Conservation (phyloP, 176 grass and related monocot genomes). For the Triticum monococcum region DNA sequence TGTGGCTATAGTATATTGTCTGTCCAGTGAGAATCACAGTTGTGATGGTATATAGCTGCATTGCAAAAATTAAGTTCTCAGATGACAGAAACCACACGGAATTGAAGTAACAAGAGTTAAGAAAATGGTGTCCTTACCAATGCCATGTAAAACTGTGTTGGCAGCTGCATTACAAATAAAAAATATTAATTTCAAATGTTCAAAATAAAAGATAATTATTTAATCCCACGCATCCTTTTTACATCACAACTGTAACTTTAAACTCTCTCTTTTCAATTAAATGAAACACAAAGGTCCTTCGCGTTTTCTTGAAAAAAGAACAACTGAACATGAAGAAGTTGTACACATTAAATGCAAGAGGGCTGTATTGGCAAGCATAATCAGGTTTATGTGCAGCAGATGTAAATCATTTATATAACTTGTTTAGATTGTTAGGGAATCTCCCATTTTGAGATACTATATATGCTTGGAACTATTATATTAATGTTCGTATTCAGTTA, state of each 20-base stretch:
- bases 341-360: constrained; percentile 2
- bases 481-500: background rate
- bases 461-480: background rate
- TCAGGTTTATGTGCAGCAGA: background rate
- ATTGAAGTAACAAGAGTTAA: constrained; percentile 4
- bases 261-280: too few relatives aligned
- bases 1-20: constrained; percentile 73
- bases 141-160: constrained; percentile 93
- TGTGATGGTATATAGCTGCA: constrained; percentile 91
- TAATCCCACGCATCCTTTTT: background rate
- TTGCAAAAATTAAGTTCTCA: constrained; percentile 24
- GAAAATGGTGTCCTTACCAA: constrained; percentile 59
- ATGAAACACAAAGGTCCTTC: too few relatives aligned
- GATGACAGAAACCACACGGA: background rate
- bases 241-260: background rate
- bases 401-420: background rate
- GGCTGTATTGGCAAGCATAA: background rate
- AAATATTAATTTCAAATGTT: constrained; percentile 35
- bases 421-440: background rate
- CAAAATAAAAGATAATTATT: constrained; percentile 6
- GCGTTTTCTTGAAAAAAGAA: background rate
- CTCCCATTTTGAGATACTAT: background rate
- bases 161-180: constrained; percentile 65
- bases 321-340: background rate
- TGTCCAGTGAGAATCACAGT: constrained; percentile 67